Evolutionary conservation across 2,329 filamentous ascomycete species (phyloP).

Genomic region (Phaeosphaeria sp.): DNA sequence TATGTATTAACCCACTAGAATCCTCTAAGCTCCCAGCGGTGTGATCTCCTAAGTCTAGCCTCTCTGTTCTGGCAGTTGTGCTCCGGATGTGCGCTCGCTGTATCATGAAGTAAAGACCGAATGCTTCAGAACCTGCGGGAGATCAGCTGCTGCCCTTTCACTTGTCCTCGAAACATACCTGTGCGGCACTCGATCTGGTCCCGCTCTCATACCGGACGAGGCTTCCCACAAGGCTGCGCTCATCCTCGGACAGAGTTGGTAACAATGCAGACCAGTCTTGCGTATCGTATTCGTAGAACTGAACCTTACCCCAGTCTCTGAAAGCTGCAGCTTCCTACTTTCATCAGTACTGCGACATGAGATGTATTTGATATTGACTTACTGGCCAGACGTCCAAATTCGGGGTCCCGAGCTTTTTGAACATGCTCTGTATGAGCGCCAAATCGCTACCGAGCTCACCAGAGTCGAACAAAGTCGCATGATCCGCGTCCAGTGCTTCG

Average conservation of each 20-base stretch:
- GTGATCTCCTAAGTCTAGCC: background rate
- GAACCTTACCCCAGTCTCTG: constrained; percentile 85
- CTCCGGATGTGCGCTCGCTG: background rate
- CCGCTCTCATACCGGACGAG: constrained; percentile 77
- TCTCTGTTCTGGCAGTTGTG: background rate
- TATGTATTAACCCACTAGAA: background rate
- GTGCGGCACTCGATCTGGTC: constrained; percentile 69
- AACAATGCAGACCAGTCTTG: constrained; percentile 75
- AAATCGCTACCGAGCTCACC: constrained; percentile 92
- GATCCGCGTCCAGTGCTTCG: constrained; percentile 67
- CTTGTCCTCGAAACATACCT: constrained; percentile 53
- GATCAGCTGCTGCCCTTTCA: background rate
- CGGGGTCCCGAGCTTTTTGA: constrained; percentile 88
- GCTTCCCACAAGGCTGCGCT: constrained; percentile 69
- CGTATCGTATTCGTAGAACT: constrained; percentile 77
- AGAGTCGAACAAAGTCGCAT: constrained; percentile 78
- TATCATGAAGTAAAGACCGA: constrained; percentile 32
- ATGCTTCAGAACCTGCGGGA: constrained; percentile 36
- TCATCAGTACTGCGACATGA: constrained; percentile 9
- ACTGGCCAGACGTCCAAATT: constrained; percentile 82
- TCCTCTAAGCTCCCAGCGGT: background rate
- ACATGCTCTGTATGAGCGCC: constrained; percentile 88
- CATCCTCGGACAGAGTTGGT: constrained; percentile 63
- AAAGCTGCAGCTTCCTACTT: constrained; percentile 68
- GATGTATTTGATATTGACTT: constrained; percentile 27